phyloP scores from a whole-genome alignment of 306 rosid genomes.

The Morella rubra region DNA sequence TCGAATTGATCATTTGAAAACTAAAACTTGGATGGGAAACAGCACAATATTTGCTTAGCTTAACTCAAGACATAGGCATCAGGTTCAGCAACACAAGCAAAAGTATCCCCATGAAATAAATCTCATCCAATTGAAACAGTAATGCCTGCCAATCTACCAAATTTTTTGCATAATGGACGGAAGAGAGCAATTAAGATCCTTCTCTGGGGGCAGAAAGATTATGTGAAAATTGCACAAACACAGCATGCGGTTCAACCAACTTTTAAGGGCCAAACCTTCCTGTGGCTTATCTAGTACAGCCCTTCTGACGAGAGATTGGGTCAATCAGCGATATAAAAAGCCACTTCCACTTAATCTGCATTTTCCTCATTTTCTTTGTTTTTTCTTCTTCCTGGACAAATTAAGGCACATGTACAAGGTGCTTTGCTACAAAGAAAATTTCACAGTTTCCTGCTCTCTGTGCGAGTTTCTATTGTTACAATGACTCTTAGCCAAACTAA shows the following conservation, averaged over 20 bases:
- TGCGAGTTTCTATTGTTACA: not conserved
- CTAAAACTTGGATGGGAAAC: not conserved
- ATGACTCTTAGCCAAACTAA: not conserved
- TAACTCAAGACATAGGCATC: not conserved
- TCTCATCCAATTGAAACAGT: not conserved
- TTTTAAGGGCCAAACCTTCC: not conserved
- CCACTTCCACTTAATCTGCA: not conserved
- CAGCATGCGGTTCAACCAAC: not conserved
- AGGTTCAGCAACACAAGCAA: slow-evolving; percentile 3
- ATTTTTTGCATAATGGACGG: not conserved
- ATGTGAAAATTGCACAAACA: not conserved
- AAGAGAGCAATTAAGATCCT: not conserved
- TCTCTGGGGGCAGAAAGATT: not conserved
- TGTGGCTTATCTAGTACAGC: not conserved
- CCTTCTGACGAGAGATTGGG: not conserved
- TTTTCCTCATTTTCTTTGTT: not conserved
- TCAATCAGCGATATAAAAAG: not conserved
- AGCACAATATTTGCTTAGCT: not conserved
- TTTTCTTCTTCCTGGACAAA: not conserved
- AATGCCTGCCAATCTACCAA: not conserved
- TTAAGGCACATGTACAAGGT: not conserved
- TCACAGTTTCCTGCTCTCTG: not conserved
- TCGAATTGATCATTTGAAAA: not conserved
- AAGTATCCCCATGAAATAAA: not conserved
- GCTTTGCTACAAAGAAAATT: not conserved